A percentile compares a stretch with the other conserved stretches of the same genome.
phyloP scores from a whole-genome alignment of 2,329 filamentous ascomycete species.

The Sporothrix globosa region DNA sequence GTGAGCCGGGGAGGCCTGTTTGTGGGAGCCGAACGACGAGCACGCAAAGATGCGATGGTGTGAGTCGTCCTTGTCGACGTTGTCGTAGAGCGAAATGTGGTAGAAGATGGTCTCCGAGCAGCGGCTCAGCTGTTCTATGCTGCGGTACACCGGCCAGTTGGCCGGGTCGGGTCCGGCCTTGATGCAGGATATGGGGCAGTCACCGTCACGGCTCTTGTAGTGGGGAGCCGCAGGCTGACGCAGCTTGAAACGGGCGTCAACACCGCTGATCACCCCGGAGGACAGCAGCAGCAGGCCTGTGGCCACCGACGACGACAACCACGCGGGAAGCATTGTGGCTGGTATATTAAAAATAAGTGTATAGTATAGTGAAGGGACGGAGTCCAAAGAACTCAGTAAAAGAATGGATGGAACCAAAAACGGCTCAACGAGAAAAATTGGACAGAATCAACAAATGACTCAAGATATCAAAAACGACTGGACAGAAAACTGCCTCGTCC shows the following conservation, averaged over 20 bases:
- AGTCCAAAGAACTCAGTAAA: no score
- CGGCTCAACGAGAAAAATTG: neutral
- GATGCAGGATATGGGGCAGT: conserved; percentile 31
- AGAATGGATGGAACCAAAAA: neutral
- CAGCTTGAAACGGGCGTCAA: neutral
- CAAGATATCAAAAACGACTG: neutral
- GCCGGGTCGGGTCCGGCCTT: conserved; percentile 21
- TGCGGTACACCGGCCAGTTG: conserved; percentile 33
- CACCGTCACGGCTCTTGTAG: conserved; percentile 20
- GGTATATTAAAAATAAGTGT: neutral
- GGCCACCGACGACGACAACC: conserved; percentile 18
- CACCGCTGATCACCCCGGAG: conserved; percentile 17
- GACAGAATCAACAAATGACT: neutral
- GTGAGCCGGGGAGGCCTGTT: neutral
- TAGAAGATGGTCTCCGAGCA: conserved; percentile 32
- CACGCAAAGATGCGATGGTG: conserved; percentile 34
- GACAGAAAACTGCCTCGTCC: neutral
- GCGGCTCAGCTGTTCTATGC: conserved; percentile 15
- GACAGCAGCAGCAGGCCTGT: conserved; percentile 9
- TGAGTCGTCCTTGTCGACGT: conserved; percentile 20
- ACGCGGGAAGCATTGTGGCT: conserved; percentile 13
- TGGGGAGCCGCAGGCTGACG: conserved; percentile 23
- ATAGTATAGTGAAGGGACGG: no score
- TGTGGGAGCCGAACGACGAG: conserved; percentile 36
- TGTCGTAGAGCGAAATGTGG: conserved; percentile 30